These are phyloP conservation scores for Oryza australiensis DNA, from an alignment of 176 grass and related monocot species.

Conservation along the genomic window DNA sequence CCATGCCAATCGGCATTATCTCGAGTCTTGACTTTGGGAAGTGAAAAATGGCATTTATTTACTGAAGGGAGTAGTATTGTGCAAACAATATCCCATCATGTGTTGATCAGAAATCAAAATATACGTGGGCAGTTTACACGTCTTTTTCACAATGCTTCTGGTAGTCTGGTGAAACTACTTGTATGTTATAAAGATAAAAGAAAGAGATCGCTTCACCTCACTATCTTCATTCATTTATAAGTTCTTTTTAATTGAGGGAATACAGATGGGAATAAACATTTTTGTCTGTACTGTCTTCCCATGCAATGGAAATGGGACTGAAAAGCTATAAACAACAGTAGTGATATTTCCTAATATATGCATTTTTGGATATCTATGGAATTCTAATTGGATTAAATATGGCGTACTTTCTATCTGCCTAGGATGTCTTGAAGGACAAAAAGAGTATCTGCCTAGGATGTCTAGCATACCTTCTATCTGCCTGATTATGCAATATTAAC, in stretches of 20 bases:
- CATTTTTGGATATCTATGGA: background rate
- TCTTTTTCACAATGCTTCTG: background rate
- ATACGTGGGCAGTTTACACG: background rate
- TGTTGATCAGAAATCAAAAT: constrained; percentile 6
- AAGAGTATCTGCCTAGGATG: background rate
- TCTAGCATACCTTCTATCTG: background rate
- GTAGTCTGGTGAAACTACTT: background rate
- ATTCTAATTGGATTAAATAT: background rate
- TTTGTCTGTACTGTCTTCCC: constrained; percentile 19
- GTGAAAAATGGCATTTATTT: too few relatives aligned
- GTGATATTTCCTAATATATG: constrained; percentile 11
- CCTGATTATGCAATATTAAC: constrained; percentile 8
- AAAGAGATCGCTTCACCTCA: too few relatives aligned
- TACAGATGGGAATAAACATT: background rate
- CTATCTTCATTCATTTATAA: too few relatives aligned
- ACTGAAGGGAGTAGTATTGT: background rate
- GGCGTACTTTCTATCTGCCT: constrained; percentile 4
- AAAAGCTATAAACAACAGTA: background rate
- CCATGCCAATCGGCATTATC: too few relatives aligned
- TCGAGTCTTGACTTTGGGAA: too few relatives aligned
- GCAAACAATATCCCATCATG: background rate
- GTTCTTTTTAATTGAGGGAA: too few relatives aligned
- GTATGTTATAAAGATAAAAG: background rate
- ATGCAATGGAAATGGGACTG: constrained; percentile 6
- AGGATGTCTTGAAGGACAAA: constrained; percentile 1